phyloP scores from a whole-genome alignment of 306 rosid species.

The Prunus mongolica region DNA sequence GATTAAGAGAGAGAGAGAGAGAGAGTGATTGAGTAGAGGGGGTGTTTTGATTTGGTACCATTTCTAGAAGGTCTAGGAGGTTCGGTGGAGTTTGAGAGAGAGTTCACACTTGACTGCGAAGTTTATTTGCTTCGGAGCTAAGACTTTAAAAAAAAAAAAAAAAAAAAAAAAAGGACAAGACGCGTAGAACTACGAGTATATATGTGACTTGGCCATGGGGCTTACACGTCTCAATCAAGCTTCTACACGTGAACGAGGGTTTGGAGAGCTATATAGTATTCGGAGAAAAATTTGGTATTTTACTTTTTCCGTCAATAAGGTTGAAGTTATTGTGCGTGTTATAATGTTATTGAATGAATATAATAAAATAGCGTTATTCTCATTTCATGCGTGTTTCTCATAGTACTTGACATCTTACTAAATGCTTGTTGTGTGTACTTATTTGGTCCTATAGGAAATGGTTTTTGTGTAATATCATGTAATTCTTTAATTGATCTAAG shows the following conservation, averaged over 20 bases:
- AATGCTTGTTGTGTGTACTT: too few species aligned
- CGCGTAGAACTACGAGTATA: constrained; percentile 4
- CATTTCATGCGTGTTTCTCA: too few species aligned
- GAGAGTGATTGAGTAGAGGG: background rate
- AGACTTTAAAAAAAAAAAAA: constrained; percentile 7
- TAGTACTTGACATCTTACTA: too few species aligned
- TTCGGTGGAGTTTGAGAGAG: background rate
- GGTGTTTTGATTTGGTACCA: background rate
- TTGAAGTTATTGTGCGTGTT: too few species aligned
- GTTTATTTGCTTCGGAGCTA: constrained; percentile 31
- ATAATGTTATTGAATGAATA: rapidly evolving
- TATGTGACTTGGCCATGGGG: constrained; percentile 12
- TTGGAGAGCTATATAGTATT: too few species aligned
- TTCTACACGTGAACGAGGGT: background rate
- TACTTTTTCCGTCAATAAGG: too few species aligned
- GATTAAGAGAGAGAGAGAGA: background rate
- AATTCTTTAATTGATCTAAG: too few species aligned
- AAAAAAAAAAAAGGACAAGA: background rate
- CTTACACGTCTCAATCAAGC: background rate
- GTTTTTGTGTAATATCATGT: too few species aligned
- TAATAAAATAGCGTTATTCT: rapidly evolving
- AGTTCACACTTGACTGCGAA: constrained; percentile 15
- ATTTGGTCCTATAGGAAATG: too few species aligned
- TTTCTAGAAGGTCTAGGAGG: constrained; percentile 32
- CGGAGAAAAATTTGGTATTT: too few species aligned